These are phyloP conservation scores for Euptelea pleiosperma DNA, from an alignment of 164 flowering plant genomes.

Conservation along the genomic window DNA sequence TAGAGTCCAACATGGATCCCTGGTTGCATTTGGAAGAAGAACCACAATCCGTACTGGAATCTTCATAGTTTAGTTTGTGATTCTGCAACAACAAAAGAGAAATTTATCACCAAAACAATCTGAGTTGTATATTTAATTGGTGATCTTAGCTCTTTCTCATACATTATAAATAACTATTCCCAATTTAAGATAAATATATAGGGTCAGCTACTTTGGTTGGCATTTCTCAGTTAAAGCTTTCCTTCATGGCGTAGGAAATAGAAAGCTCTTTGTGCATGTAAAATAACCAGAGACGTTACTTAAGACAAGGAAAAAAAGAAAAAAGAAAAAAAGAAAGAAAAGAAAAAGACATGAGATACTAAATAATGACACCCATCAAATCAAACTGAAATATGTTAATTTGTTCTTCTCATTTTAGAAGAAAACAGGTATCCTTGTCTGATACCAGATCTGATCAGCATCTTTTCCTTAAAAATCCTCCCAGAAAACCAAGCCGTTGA, in stretches of 20 bases:
- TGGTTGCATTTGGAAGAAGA: conserved; percentile 56
- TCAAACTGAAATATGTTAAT: conserved; percentile 5
- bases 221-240: no score
- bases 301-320: background rate
- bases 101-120: no score
- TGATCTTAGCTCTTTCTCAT: no score
- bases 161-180: no score
- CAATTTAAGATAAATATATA: no score
- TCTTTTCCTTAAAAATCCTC: conserved; percentile 2
- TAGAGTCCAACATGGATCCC: conserved; percentile 24
- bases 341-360: background rate
- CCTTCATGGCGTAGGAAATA: no score
- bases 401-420: background rate
- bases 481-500: no score
- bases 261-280: background rate
- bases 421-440: background rate
- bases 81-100: conserved; percentile 30
- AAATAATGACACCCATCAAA: background rate
- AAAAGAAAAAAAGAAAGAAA: background rate
- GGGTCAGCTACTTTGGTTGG: no score
- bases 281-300: background rate
- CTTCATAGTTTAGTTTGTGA: conserved; percentile 27
- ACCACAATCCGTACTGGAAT: conserved; percentile 33
- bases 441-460: background rate
- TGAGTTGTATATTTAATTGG: no score